Conservation (phyloP, 306 rosid species). For the Sechiopsis laciniata region DNA sequence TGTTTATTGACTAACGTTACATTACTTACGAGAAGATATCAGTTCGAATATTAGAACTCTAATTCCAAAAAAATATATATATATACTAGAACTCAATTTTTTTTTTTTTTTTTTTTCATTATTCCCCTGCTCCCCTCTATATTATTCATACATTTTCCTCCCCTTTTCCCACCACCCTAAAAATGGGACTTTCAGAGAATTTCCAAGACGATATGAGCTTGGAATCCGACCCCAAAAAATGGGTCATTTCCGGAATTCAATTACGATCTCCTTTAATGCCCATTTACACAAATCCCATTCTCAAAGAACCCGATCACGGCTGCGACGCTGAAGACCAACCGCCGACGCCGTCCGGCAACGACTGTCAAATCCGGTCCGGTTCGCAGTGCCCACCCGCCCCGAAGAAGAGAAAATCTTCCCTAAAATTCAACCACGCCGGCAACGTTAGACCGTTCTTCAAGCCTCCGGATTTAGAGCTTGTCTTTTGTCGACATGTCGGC, state of each 20-base stretch:
- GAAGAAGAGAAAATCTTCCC: neutral
- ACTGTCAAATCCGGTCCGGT: slow-evolving; percentile 43
- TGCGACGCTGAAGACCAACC: slow-evolving; percentile 20
- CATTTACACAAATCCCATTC: slow-evolving; percentile 37
- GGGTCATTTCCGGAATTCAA: slow-evolving; percentile 64
- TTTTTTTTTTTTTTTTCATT: too few species aligned
- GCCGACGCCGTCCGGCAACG: slow-evolving; percentile 72
- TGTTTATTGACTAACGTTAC: too few species aligned
- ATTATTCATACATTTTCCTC: neutral
- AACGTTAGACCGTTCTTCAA: slow-evolving; percentile 52
- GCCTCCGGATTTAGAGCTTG: slow-evolving; percentile 74
- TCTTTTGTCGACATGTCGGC: slow-evolving; percentile 56
- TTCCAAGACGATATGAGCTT: slow-evolving; percentile 20
- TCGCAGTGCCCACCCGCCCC: slow-evolving; percentile 83
- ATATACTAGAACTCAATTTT: too few species aligned
- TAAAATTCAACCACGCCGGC: neutral
- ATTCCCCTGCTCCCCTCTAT: slow-evolving; percentile 28
- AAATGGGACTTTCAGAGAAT: slow-evolving; percentile 53
- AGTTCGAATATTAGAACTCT: too few species aligned
- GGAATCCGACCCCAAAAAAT: slow-evolving; percentile 42
- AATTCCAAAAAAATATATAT: too few species aligned
- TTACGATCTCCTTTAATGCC: slow-evolving; percentile 57
- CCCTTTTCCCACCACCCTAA: slow-evolving; percentile 5
- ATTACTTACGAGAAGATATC: too few species aligned
- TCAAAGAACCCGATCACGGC: slow-evolving; percentile 14